Percentiles rank a stretch among this genome's conserved stretches.
These are phyloP conservation scores for Xylaria sp. DNA, from an alignment of 2,329 filamentous ascomycete species.

Conservation along the genomic window DNA sequence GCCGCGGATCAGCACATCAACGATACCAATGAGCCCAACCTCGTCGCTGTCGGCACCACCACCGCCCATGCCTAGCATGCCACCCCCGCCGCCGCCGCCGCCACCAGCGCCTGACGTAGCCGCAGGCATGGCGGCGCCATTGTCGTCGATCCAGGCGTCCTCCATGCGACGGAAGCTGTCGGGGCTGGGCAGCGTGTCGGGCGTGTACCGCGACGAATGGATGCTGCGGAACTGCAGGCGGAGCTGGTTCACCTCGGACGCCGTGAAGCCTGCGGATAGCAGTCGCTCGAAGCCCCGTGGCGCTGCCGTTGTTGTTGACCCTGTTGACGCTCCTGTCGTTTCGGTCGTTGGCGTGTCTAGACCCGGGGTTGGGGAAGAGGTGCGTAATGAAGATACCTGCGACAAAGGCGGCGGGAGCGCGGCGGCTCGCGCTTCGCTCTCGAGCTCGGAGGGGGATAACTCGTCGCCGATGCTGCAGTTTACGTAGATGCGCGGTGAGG, in stretches of 20 bases:
- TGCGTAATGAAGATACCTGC: conserved; percentile 8
- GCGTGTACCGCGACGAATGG: conserved; percentile 83
- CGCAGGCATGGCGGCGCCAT: conserved; percentile 52
- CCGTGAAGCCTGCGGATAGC: conserved; percentile 81
- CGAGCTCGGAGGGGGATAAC: conserved; percentile 75
- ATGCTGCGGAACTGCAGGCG: conserved; percentile 90
- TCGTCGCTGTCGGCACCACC: conserved; percentile 58
- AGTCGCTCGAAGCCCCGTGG: conserved; percentile 91
- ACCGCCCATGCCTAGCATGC: conserved; percentile 49
- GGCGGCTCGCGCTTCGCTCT: conserved; percentile 68
- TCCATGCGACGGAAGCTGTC: conserved; percentile 81
- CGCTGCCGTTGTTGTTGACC: conserved; percentile 57
- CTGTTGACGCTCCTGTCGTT: conserved; percentile 48
- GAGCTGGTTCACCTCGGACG: conserved; percentile 84
- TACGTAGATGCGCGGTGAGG: conserved; percentile 77
- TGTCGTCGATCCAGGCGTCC: conserved; percentile 89
- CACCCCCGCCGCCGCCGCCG: conserved; percentile 48
- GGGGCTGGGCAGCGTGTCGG: conserved; percentile 87
- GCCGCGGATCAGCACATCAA: conserved; percentile 89
- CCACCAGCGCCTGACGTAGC: conserved; percentile 50
- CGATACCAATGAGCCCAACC: conserved; percentile 63
- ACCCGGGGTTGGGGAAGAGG: conserved; percentile 31
- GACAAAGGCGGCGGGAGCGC: conserved; percentile 31
- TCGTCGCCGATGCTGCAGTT: conserved; percentile 91
- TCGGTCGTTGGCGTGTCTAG: conserved; percentile 13